Evolutionary conservation across 2,329 filamentous ascomycete genomes (phyloP).

Genomic region (Colletotrichum eleusines): DNA sequence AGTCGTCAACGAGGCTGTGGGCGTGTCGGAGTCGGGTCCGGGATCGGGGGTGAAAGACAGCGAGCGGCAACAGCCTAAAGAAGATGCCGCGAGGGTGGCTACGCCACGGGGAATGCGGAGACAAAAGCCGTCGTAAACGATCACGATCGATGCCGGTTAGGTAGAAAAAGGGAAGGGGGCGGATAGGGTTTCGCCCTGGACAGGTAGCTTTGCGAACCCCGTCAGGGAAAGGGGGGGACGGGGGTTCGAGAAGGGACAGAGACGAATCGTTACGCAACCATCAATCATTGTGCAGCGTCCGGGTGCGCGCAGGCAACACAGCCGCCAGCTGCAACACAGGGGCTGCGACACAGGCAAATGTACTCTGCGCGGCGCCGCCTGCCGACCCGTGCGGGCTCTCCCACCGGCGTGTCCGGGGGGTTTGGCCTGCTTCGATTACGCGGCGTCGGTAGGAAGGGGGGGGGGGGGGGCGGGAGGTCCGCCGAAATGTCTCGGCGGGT

Average conservation of each 20-base stretch:
- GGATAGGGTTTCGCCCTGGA: not conserved
- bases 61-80: not conserved
- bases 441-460: conserved; percentile 19
- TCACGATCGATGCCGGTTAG: not conserved
- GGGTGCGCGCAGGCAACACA: not conserved
- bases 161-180: not conserved
- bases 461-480: conserved; percentile 25
- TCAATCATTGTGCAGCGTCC: conserved; percentile 6
- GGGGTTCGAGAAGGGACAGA: too few relatives aligned
- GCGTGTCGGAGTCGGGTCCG: conserved; percentile 4
- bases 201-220: not conserved
- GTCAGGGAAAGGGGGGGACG: not conserved
- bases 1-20: conserved; percentile 9
- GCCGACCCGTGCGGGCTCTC: conserved; percentile 23
- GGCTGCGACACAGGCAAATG: not conserved
- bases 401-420: conserved; percentile 25
- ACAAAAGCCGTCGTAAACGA: not conserved
- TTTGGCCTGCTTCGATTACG: conserved; percentile 20
- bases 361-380: conserved; percentile 18
- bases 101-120: conserved; percentile 5
- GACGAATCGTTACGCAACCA: not conserved
- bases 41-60: conserved; percentile 6
- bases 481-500: conserved; percentile 23
- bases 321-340: conserved; percentile 1
- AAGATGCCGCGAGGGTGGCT: not conserved